These are phyloP conservation scores for Chytriomyces hyalinus DNA, from an alignment of 192 early-diverging fungal genomes.

Conservation along the genomic window DNA sequence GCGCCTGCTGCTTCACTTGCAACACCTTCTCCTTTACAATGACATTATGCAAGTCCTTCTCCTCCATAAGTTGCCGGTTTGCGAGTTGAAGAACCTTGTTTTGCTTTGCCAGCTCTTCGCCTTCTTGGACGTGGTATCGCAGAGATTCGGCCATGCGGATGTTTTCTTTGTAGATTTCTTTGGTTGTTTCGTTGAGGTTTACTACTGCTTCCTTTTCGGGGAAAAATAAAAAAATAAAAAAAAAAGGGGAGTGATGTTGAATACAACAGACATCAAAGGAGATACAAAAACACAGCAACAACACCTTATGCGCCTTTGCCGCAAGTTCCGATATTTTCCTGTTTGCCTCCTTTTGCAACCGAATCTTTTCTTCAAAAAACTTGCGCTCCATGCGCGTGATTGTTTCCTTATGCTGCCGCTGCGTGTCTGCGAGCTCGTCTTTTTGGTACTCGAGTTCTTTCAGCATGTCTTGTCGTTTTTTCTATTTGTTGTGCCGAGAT, in stretches of 20 bases:
- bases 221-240: no score
- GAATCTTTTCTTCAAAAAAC: conserved; percentile 71
- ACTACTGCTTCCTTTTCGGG: conserved; percentile 58
- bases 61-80: conserved; percentile 58
- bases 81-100: conserved; percentile 43
- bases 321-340: conserved; percentile 68
- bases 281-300: not conserved
- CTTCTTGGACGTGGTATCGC: conserved; percentile 61
- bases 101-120: conserved; percentile 56
- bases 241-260: not conserved
- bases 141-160: conserved; percentile 65
- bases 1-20: conserved; percentile 57
- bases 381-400: conserved; percentile 66
- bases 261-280: not conserved
- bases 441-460: conserved; percentile 64
- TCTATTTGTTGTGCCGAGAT: conserved; percentile 31
- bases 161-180: conserved; percentile 70
- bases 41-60: conserved; percentile 65
- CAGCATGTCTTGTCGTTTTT: conserved; percentile 65
- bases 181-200: conserved; percentile 64
- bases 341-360: conserved; percentile 69
- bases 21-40: conserved; percentile 71
- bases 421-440: conserved; percentile 60
- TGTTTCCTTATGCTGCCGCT: conserved; percentile 60
- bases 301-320: conserved; percentile 61